Base-by-base conservation (phyloP, 306 rosid species). In the Quillaja saponaria region DNA sequence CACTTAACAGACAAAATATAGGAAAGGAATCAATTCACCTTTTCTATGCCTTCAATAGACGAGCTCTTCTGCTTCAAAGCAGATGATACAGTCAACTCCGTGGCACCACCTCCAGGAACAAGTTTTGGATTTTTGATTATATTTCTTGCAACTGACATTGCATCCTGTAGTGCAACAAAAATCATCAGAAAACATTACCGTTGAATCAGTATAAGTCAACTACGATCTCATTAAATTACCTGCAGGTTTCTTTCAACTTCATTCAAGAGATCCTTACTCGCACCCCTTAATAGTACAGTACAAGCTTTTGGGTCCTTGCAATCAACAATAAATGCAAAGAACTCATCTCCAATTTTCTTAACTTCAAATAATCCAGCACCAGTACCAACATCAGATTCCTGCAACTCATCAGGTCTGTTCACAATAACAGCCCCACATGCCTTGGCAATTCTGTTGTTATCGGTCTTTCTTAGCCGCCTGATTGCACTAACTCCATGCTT, bases 381-480 rank as follows among this genome's bases (percentile, higher is more conserved):
- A 55, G 95, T 90, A 41, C 96, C 97, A 58, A 90, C 74, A 81
- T 90, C 97, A 58, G 96, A 85, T 66, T 90, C 96, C 77, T 90
- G 96, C 78, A 90, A 68, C 65, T 90, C 97, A 77, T 90, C 97
- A 11, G 94, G 91, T 76, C 96, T 81, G 77, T 90, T 90, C 59
- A 90, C 96, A 73, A 90, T 90, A 40, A 90, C 96, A 19, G 97
- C 97, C 66, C 97, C 97, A 59, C 95, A 71, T 40, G 96, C 97
- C 85, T 81, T 87, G 5, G 97, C 97, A 70, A 90, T 87, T 76
- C 97, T 81, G 55, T 90, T 90, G 45, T 90, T 90, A 68, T 90
- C 96, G 4, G 89, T 83, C 77, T 90, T 90, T 54, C 94, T 85
- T 82, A 90, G 77, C 81, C 97, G 79, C 77, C 97, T 85, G 81